Percentiles rank a stretch among this genome's conserved stretches.
Conservation (phyloP, 116 monocot genomes). For the Trichopus zeylanicus region DNA sequence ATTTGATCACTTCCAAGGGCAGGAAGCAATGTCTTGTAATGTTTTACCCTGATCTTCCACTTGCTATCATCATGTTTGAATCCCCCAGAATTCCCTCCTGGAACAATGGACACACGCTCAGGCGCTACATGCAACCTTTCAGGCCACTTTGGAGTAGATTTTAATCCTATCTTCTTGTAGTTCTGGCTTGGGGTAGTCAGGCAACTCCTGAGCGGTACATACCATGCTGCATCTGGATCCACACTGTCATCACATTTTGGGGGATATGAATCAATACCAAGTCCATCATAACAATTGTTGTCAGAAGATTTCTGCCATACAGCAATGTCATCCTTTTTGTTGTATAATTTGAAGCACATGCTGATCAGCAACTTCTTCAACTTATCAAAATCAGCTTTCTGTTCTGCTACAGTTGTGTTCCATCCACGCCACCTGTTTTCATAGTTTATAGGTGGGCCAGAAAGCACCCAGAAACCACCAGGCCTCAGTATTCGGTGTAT, state of each 20-base stretch:
- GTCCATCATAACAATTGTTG: slow-evolving; percentile 55
- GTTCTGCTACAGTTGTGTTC: slow-evolving; percentile 80
- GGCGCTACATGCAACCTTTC: slow-evolving; percentile 46
- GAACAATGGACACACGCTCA: slow-evolving; percentile 52
- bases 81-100: slow-evolving; percentile 45
- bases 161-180: slow-evolving; percentile 51
- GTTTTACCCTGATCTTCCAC: slow-evolving; percentile 68
- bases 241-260: slow-evolving; percentile 82
- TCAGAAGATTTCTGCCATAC: slow-evolving; percentile 83
- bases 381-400: slow-evolving; percentile 70
- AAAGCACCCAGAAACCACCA: slow-evolving; percentile 91
- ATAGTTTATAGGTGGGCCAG: slow-evolving; percentile 84
- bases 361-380: slow-evolving; percentile 62
- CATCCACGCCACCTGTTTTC: slow-evolving; percentile 87
- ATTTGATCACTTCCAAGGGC: slow-evolving; percentile 66
- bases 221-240: slow-evolving; percentile 87
- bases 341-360: slow-evolving; percentile 96
- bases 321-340: slow-evolving; percentile 80
- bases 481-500: slow-evolving; percentile 83
- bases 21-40: slow-evolving; percentile 62
- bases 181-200: slow-evolving; percentile 40
- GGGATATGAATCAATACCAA: slow-evolving; percentile 40
- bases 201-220: slow-evolving; percentile 65
- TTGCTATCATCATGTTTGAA: slow-evolving; percentile 84
- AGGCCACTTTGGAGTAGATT: slow-evolving; percentile 77